These are phyloP conservation scores for Albizia julibrissin DNA, from an alignment of 306 rosid species.

Conservation along the genomic window DNA sequence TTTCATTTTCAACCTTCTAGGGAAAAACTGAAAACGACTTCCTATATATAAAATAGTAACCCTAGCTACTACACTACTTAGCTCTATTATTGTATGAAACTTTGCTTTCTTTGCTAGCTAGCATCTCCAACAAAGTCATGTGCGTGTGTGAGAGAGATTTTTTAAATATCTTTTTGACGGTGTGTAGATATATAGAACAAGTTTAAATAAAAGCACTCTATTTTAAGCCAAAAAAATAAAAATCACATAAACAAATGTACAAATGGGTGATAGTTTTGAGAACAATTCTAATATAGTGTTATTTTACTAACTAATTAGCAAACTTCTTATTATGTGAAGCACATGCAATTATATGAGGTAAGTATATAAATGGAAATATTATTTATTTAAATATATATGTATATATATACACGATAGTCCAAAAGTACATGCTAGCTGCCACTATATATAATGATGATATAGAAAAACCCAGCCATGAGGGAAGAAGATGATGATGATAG, in stretches of 20 bases:
- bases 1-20: background rate
- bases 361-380: background rate
- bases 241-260: background rate
- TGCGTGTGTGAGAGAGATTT: background rate
- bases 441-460: constrained; percentile 45
- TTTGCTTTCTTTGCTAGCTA: constrained; percentile 27
- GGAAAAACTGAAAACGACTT: constrained; percentile 13
- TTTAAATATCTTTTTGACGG: background rate
- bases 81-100: constrained; percentile 22
- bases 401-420: constrained; percentile 24
- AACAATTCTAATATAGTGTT: background rate
- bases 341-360: background rate
- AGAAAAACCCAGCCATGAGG: constrained; percentile 25
- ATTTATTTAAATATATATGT: background rate
- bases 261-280: background rate
- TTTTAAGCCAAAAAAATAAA: background rate
- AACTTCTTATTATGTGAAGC: background rate
- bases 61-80: constrained; percentile 5
- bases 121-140: background rate
- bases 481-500: constrained; percentile 43
- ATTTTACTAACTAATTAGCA: background rate
- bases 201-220: background rate
- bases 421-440: constrained; percentile 39
- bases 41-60: constrained; percentile 3
- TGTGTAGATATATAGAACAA: background rate